These are phyloP conservation scores for Colletotrichum eleusines DNA, from an alignment of 2,329 filamentous ascomycete species.

Conservation along the genomic window DNA sequence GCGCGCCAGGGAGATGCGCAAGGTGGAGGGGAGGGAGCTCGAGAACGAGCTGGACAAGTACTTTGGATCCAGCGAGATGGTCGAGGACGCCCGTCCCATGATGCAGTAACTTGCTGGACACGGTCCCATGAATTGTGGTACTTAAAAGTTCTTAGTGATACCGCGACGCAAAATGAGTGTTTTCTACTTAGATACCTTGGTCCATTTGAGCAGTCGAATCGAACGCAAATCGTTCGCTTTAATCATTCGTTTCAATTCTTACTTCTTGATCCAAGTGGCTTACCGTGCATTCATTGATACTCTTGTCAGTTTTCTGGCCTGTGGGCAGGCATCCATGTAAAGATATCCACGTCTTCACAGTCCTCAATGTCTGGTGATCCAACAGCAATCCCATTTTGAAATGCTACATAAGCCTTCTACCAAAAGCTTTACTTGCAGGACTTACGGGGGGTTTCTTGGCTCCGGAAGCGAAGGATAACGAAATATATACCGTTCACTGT, in stretches of 20 bases:
- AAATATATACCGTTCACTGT: background rate
- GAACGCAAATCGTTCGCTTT: background rate
- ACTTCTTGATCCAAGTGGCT: background rate
- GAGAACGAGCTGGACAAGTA: constrained; percentile 48
- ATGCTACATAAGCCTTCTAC: background rate
- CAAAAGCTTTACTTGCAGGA: background rate
- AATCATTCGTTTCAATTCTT: background rate
- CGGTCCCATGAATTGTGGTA: background rate
- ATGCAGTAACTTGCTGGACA: constrained; percentile 2
- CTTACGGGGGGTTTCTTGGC: too few relatives aligned
- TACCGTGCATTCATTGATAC: background rate
- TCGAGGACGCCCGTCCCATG: constrained; percentile 40
- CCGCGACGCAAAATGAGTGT: too few relatives aligned
- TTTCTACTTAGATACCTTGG: background rate
- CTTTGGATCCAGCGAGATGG: constrained; percentile 43
- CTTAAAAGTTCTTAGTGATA: background rate
- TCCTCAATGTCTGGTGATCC: background rate
- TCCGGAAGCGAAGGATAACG: too few relatives aligned
- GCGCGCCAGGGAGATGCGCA: constrained; percentile 46
- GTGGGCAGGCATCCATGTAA: background rate
- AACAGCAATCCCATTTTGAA: background rate
- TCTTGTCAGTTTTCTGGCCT: background rate
- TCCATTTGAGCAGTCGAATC: background rate
- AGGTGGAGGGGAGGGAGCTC: constrained; percentile 43
- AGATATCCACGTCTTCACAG: background rate